Evolutionary conservation across 495 filamentous ascomycete genomes (phyloP).

Genomic region (Cercophora samala): DNA sequence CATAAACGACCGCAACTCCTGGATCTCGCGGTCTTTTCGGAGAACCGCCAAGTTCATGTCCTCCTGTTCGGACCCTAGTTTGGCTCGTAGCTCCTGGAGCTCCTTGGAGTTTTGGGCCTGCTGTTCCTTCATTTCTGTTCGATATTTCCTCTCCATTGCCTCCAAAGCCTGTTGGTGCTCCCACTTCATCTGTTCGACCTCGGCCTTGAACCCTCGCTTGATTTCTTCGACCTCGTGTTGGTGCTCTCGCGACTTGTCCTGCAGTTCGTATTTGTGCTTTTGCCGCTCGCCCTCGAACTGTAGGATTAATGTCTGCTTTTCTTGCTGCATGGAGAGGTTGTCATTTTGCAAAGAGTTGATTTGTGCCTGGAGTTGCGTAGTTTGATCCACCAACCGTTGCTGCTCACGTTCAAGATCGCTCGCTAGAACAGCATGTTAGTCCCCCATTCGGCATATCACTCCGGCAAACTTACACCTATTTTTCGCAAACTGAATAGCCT

Average conservation of each 20-base stretch:
- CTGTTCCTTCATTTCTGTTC: conserved; percentile 57
- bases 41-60: conserved; percentile 60
- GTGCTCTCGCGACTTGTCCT: conserved; percentile 39
- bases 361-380: conserved; percentile 55
- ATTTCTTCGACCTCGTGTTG: conserved; percentile 37
- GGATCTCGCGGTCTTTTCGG: conserved; percentile 59
- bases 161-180: conserved; percentile 47
- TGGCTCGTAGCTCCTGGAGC: conserved; percentile 59
- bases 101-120: conserved; percentile 57
- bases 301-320: conserved; percentile 30
- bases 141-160: conserved; percentile 33
- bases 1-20: conserved; percentile 50
- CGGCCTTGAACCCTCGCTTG: conserved; percentile 35
- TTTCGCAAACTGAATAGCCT: conserved; percentile 67
- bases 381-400: conserved; percentile 54
- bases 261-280: conserved; percentile 38
- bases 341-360: conserved; percentile 56
- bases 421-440: conserved; percentile 46
- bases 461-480: conserved; percentile 57
- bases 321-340: conserved; percentile 52
- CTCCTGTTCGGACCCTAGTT: conserved; percentile 60
- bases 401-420: conserved; percentile 61
- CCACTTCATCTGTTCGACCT: conserved; percentile 29
- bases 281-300: conserved; percentile 32
- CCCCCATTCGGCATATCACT: neutral